A percentile compares a stretch with the other conserved stretches of the same genome.
Conservation (phyloP, 371 early-diverging fungal species). For the Mortierella sp. region DNA sequence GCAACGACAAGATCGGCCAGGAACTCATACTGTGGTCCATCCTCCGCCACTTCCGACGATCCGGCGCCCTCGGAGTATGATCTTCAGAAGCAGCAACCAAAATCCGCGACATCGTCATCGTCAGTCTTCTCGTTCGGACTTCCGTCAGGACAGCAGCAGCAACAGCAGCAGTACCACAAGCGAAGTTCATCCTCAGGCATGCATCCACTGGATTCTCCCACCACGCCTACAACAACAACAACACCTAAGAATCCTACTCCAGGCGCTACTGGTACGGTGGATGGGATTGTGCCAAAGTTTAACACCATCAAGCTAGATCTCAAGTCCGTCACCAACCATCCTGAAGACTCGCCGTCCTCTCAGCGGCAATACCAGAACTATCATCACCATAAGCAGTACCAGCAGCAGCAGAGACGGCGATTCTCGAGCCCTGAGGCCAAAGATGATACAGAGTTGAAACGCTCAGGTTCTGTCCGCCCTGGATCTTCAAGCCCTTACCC, state of each 20-base stretch:
- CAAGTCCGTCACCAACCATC: slow-evolving; percentile 16
- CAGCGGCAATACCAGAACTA: neutral
- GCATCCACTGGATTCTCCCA: slow-evolving; percentile 42
- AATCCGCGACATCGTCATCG: neutral
- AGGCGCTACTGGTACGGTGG: neutral
- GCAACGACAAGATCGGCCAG: slow-evolving; percentile 1
- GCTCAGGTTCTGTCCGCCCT: neutral
- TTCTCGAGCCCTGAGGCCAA: neutral
- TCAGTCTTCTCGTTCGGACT: slow-evolving; percentile 14
- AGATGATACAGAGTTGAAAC: neutral
- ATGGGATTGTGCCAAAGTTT: slow-evolving; percentile 42
- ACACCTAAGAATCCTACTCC: no score
- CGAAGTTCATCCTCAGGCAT: slow-evolving; percentile 19
- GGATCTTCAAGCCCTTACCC: neutral
- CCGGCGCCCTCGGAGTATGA: neutral
- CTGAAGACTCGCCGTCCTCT: neutral
- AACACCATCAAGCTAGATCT: slow-evolving; percentile 42
- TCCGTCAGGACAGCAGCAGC: neutral
- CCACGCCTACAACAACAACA: neutral
- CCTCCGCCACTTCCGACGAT: slow-evolving; percentile 12
- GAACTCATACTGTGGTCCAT: slow-evolving; percentile 25
- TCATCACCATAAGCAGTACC: slow-evolving; percentile 1
- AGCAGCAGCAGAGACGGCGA: neutral
- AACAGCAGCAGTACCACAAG: neutral
- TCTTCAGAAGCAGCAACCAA: neutral